phyloP scores from a whole-genome alignment of 345 rosid species.

The Garcia nutans region DNA sequence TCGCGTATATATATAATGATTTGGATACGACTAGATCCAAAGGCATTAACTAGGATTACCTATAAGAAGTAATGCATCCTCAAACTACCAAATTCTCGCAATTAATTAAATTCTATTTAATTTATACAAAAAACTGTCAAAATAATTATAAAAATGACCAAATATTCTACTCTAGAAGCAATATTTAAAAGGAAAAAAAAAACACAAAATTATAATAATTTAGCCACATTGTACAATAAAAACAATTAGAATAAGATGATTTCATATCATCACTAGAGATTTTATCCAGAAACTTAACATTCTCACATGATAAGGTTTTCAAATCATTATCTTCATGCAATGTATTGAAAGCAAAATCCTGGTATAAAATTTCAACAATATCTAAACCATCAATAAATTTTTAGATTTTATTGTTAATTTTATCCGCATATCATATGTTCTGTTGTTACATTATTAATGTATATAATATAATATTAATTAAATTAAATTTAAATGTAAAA shows the following conservation, averaged over 20 bases:
- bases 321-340: slow-evolving; percentile 15
- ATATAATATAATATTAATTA: no score
- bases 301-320: neutral
- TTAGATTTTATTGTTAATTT: slow-evolving; percentile 10
- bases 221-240: neutral
- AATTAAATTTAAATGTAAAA: neutral
- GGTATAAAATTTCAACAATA: neutral
- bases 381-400: slow-evolving; percentile 3
- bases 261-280: neutral
- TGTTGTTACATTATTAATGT: neutral
- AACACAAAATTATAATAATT: neutral
- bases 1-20: no score
- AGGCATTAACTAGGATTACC: no score
- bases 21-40: no score
- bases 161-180: no score
- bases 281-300: neutral
- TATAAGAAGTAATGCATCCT: no score
- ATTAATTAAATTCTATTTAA: no score
- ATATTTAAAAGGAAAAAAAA: no score
- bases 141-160: no score
- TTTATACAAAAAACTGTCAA: no score
- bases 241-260: neutral
- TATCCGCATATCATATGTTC: slow-evolving; percentile 9
- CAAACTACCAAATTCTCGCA: no score
- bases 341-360: slow-evolving; percentile 17